Base-by-base conservation (phyloP, 768 basidiomycete genomes). In the Omphalotus guepiniiformis region DNA sequence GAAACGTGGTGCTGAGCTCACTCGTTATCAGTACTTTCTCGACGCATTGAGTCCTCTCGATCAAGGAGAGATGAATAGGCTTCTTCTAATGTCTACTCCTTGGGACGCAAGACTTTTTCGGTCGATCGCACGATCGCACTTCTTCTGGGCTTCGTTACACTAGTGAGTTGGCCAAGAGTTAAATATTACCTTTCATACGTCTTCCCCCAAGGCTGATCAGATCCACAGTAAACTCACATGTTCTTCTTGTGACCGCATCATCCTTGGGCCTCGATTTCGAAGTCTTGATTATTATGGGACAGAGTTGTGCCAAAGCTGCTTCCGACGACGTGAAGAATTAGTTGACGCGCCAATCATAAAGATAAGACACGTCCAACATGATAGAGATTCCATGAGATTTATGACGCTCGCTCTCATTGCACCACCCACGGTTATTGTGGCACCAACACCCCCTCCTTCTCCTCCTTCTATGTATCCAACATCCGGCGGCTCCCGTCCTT, bases 11-110 rank as follows among this genome's bases (percentile, higher is more conserved):
- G 23, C 32, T 21, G 32, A 46, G 34, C 30, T 46, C n/a, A n/a
- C 30, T 16, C n/a, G n/a, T n/a, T n/a, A n/a, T n/a, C n/a, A n/a
- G n/a, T 46, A 46, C 18, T 35, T 46, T 23, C 30, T 37, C 23
- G n/a, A n/a, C n/a, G n/a, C n/a, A n/a, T 12, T 42, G 6, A 42
- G 18, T 21, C 7, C 5, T 18, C 16, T 18, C 18, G 42, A 32
- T 36, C 44, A 23, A 13, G 22, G 26, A 9, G 44, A 46, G 9
- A 12, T 23, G 11, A 46, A 37, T 25, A 35, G 18, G 16, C 44
- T 46, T 25, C 35, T 37, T 15, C 8, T 36, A 13, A 37, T 32
- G 4, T 35, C n/a, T 19, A 16, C 34, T 9, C 44, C 44, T 2
- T 37, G 44, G 30, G 34, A 3, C 8, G 21, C 19, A 19, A 34